Conservation (phyloP, 371 early-diverging fungal genomes). For the Conidiobolus incongruus region DNA sequence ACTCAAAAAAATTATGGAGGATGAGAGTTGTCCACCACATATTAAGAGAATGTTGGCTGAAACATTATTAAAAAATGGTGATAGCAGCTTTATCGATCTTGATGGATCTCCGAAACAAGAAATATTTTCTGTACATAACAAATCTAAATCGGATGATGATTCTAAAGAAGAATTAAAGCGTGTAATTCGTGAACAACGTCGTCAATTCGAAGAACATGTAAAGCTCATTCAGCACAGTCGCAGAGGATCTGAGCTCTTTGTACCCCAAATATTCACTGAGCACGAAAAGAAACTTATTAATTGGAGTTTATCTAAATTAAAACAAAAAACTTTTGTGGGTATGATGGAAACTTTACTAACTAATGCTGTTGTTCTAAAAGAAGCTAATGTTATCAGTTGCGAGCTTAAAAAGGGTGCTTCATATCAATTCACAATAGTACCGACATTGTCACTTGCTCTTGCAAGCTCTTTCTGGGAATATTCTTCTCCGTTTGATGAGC, state of each 20-base stretch:
- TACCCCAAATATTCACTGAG: constrained; percentile 14
- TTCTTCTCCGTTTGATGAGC: constrained; percentile 23
- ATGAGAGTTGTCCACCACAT: constrained; percentile 12
- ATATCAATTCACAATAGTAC: constrained; percentile 58
- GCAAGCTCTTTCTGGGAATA: constrained; percentile 35
- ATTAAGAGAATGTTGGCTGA: constrained; percentile 18
- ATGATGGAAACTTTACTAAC: constrained; percentile 49
- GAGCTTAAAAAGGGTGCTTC: constrained; percentile 51
- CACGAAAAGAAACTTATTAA: constrained; percentile 21
- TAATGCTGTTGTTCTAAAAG: constrained; percentile 50
- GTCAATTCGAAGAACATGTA: constrained; percentile 14
- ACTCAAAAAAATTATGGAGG: constrained; percentile 36
- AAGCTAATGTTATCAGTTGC: constrained; percentile 65
- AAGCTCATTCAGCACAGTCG: constrained; percentile 20
- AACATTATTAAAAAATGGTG: constrained; percentile 21
- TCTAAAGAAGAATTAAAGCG: constrained; percentile 12
- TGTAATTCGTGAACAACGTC: constrained; percentile 16
- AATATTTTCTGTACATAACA: too few species aligned
- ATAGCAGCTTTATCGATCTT: constrained; percentile 9
- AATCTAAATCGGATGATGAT: constrained; percentile 11
- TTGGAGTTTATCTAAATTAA: constrained; percentile 28
- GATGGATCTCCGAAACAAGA: too few species aligned
- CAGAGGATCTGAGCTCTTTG: not conserved
- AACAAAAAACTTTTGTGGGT: constrained; percentile 30
- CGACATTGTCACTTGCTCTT: constrained; percentile 22